Conservation (phyloP, 805 yeast species). For the Candida khao-thaluensis region DNA sequence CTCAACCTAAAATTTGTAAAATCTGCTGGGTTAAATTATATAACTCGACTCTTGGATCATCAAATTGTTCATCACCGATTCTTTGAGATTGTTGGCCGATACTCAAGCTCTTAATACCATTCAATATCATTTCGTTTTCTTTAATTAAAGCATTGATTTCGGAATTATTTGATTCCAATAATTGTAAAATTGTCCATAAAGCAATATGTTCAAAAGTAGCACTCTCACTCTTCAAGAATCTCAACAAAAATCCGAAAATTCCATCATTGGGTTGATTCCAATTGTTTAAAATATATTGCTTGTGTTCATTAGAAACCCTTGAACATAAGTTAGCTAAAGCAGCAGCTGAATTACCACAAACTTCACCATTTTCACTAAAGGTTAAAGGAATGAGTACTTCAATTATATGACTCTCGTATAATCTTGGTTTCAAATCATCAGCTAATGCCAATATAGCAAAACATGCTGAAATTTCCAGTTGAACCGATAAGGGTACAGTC, state of each 20-base stretch:
- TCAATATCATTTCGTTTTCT: conserved; percentile 51
- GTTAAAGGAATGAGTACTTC: conserved; percentile 92
- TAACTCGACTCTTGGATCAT: conserved; percentile 63
- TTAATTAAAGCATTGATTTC: conserved; percentile 58
- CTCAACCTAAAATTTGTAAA: conserved; percentile 50
- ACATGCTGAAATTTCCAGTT: conserved; percentile 95
- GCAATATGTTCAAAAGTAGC: conserved; percentile 98
- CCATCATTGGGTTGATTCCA: conserved; percentile 87
- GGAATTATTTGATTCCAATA: conserved; percentile 79
- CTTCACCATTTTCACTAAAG: conserved; percentile 83
- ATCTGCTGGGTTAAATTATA: conserved; percentile 69
- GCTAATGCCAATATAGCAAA: conserved; percentile 95
- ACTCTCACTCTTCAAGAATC: conserved; percentile 79
- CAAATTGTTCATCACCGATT: conserved; percentile 41
- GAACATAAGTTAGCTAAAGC: conserved; percentile 95
- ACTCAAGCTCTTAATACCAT: conserved; percentile 51
- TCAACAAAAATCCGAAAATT: conserved; percentile 73
- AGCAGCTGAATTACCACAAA: conserved; percentile 97
- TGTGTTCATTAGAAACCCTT: conserved; percentile 74
- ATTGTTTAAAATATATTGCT: conserved; percentile 64
- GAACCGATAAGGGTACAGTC: conserved; percentile 85
- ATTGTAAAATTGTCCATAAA: conserved; percentile 91
- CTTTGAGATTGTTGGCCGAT: conserved; percentile 35
- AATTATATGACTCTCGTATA: conserved; percentile 79
- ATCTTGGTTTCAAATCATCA: conserved; percentile 84